phyloP scores from a whole-genome alignment of 768 basidiomycete genomes.

The Termitomyces sp. region DNA sequence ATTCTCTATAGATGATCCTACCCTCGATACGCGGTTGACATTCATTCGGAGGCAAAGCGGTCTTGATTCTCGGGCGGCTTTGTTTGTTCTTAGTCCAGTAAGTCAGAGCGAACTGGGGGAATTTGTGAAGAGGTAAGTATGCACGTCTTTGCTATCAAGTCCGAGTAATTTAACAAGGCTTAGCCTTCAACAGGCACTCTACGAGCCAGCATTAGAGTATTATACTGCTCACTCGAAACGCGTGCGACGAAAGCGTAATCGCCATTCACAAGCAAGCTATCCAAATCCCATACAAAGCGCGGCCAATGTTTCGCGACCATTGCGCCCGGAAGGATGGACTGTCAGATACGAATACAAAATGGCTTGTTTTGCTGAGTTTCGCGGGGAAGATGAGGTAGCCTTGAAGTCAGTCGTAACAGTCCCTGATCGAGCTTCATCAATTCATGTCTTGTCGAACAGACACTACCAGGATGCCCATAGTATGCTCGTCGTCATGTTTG shows the following conservation, averaged over 20 bases:
- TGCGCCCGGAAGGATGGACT: conserved; percentile 88
- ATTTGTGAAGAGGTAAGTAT: conserved; percentile 71
- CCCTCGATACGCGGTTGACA: conserved; percentile 78
- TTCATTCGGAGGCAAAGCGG: conserved; percentile 84
- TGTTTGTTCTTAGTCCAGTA: conserved; percentile 95
- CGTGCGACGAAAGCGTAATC: conserved; percentile 82
- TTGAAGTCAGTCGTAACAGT: conserved; percentile 59
- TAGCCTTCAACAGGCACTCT: conserved; percentile 84
- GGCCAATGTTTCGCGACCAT: conserved; percentile 43
- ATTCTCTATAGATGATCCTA: conserved; percentile 65
- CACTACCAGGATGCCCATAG: conserved; percentile 95
- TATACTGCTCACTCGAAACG: conserved; percentile 92
- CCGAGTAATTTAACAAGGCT: not conserved
- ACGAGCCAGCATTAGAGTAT: conserved; percentile 87
- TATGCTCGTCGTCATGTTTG: conserved; percentile 81
- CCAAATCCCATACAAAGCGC: conserved; percentile 42
- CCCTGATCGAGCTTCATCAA: conserved; percentile 6
- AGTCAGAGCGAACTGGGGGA: conserved; percentile 79
- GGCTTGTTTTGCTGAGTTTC: conserved; percentile 93
- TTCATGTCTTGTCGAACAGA: conserved; percentile 31
- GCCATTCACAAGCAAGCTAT: conserved; percentile 62
- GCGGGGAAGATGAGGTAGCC: conserved; percentile 88
- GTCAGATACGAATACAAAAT: conserved; percentile 98
- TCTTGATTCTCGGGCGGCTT: conserved; percentile 84
- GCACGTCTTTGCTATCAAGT: not conserved